A percentile compares a stretch with the other conserved stretches of the same genome.
Conservation (phyloP, 345 rosid genomes). For the Brassica cretica region DNA sequence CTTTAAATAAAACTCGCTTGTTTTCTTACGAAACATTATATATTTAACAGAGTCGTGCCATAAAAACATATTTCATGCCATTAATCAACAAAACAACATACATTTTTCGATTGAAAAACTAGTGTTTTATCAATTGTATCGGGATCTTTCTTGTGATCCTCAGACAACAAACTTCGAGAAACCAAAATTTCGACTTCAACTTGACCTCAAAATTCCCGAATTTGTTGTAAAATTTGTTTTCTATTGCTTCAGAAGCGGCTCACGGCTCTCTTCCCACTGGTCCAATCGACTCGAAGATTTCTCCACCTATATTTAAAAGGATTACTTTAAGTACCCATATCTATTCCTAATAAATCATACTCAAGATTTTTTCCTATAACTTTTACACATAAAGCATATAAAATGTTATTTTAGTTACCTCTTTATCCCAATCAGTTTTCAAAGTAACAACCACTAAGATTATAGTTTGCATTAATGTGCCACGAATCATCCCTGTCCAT, state of each 20-base stretch:
- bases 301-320: conserved; percentile 50
- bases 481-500: conserved; percentile 72
- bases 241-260: conserved; percentile 43
- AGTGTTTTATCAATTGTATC: conserved; percentile 7
- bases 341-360: neutral
- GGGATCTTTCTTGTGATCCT: neutral
- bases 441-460: conserved; percentile 51
- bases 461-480: conserved; percentile 57
- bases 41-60: no score
- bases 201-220: conserved; percentile 25
- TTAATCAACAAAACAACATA: conserved; percentile 13
- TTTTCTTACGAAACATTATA: neutral
- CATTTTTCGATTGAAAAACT: conserved; percentile 33
- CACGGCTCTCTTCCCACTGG: conserved; percentile 65
- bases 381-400: neutral
- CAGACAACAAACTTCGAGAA: neutral
- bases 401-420: conserved; percentile 34
- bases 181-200: conserved; percentile 7
- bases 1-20: neutral
- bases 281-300: conserved; percentile 57
- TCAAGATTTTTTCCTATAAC: neutral
- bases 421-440: conserved; percentile 60
- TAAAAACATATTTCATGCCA: neutral
- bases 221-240: neutral
- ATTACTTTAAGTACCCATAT: neutral